Evolutionary conservation across 768 basidiomycete species (phyloP), one percentile per base, ranked within the genome.

Genomic region (Cyclocybe cylindracea): DNA sequence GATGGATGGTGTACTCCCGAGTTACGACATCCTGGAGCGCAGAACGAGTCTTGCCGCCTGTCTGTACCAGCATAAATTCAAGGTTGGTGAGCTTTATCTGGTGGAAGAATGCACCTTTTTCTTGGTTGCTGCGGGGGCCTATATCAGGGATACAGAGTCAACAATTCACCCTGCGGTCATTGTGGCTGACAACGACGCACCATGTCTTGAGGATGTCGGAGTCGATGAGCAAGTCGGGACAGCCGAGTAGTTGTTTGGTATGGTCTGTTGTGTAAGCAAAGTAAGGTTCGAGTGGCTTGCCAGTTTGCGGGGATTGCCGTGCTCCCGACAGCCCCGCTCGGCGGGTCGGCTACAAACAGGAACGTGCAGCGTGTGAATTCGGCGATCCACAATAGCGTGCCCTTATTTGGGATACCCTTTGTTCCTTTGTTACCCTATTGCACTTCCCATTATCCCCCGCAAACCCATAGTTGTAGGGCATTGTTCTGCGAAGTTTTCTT

Each of bases 1-100:
- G 78, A 76, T 97, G 93, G 80, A 98, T 89, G 66, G 96, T 98
- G 87, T 98, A 97, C 73, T 99, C 96, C 66, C 95, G 88, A 60
- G 95, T 91, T 59, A 98, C 96, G 76, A 98, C 96, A 73, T 98
- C 96, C 75, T 91, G 85, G 70, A 98, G 91, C 49, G 96, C 96
- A 54, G 94, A 95, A 74, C 96, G 94, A 66, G 85, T 85, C 83
- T 97, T 96, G 75, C 85, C 85, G 70, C 79, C 78, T 66, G 87
- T 79, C 81, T 85, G 55, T 35, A 45, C 39, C 48, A 24, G 24
- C 24, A 46, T 39, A 14, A 24, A 10, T 13, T 29, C 9, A 24
- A n/a, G 38, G 44, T 37, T 43, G 13, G 24, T 35, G 18, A 44
- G 46, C 34, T 16, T 10, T 35, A 39, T 19, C 42, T 38, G 35